A percentile compares a stretch with the other conserved stretches of the same genome.
phyloP scores from a whole-genome alignment of 2,329 filamentous ascomycete genomes.

The Beauveria asiatica region DNA sequence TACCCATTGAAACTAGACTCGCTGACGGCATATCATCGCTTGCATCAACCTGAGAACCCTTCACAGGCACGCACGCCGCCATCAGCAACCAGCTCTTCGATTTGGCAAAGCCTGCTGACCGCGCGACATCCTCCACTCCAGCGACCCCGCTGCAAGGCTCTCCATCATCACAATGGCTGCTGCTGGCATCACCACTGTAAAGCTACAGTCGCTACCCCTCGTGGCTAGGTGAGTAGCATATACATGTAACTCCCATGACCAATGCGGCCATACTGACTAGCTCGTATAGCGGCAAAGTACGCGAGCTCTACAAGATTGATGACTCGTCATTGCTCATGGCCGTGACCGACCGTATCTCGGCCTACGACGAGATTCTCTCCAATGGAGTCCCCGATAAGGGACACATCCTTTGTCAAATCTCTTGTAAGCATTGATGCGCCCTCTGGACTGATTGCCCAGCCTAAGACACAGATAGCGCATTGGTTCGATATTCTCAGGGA shows the following conservation, averaged over 20 bases:
- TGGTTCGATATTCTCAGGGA: conserved; percentile 45
- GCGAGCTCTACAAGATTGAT: conserved; percentile 70
- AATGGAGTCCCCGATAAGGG: conserved; percentile 55
- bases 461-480: conserved; percentile 27
- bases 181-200: conserved; percentile 5
- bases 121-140: not conserved
- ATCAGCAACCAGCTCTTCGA: not conserved
- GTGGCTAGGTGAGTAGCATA: conserved; percentile 1
- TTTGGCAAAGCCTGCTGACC: not conserved
- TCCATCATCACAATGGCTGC: not conserved
- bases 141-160: not conserved
- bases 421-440: conserved; percentile 11
- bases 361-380: conserved; percentile 84
- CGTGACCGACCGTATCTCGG: conserved; percentile 84
- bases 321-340: conserved; percentile 66
- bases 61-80: not conserved
- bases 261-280: not conserved
- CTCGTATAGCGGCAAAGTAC: conserved; percentile 52
- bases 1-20: not conserved
- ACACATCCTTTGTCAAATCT: conserved; percentile 36
- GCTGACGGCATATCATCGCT: not conserved
- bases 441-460: too few relatives aligned
- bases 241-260: not conserved
- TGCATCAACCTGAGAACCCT: not conserved
- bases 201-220: conserved; percentile 9